Evolutionary conservation across 441 rosid genomes (phyloP).

Genomic region (Raphanus hybrid): DNA sequence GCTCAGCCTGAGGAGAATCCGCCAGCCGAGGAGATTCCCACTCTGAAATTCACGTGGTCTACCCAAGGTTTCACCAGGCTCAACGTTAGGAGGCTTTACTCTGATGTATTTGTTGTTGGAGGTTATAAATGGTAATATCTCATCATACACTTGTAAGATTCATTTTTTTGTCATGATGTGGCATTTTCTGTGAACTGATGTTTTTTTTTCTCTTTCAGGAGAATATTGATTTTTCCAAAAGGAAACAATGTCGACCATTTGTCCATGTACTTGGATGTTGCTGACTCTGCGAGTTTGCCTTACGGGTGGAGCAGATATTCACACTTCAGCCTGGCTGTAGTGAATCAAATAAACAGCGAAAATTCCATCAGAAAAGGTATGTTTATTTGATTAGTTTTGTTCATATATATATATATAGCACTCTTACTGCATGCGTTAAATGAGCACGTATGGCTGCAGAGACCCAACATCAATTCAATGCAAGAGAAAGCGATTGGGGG

Average conservation of each 20-base stretch:
- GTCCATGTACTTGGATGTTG: constrained; percentile 97
- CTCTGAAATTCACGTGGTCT: constrained; percentile 81
- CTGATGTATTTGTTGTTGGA: constrained; percentile 76
- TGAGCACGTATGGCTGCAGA: constrained; percentile 54
- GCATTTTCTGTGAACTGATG: constrained; percentile 21
- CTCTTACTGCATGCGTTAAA: constrained; percentile 9
- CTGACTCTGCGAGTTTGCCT: constrained; percentile 72
- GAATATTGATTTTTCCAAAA: constrained; percentile 82
- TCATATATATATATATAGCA: not conserved
- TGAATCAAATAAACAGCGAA: constrained; percentile 71
- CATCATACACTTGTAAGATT: not conserved
- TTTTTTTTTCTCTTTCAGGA: constrained; percentile 57
- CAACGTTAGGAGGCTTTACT: constrained; percentile 84
- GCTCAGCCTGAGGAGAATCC: constrained; percentile 76
- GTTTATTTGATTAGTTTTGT: not conserved
- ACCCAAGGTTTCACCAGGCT: constrained; percentile 73
- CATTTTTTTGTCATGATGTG: constrained; percentile 5
- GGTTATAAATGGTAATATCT: constrained; percentile 78
- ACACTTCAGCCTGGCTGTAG: constrained; percentile 84
- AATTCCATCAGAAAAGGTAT: constrained; percentile 84
- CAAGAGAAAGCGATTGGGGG: constrained; percentile 94
- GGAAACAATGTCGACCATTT: constrained; percentile 97
- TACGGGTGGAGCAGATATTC: constrained; percentile 98
- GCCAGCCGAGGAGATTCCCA: constrained; percentile 78
- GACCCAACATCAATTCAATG: constrained; percentile 89